A percentile compares a stretch with the other conserved stretches of the same genome.
Conservation (phyloP, 1,284 basidiomycete species). For the Takashimella tepidaria region DNA sequence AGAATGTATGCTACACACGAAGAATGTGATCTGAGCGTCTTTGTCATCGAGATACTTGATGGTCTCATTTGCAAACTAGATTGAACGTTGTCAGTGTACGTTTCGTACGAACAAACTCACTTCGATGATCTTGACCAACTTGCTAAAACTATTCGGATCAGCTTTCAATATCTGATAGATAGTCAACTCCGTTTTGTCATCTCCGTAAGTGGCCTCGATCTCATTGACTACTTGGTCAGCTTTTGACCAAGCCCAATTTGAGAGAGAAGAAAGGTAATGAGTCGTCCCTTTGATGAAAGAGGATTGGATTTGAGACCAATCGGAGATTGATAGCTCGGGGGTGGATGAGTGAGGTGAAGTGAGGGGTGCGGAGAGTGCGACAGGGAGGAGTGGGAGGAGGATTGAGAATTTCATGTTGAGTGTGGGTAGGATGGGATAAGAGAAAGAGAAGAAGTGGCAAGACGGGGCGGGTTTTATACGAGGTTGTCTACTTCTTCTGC, state of each 20-base stretch:
- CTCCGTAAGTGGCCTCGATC: slow-evolving; percentile 12
- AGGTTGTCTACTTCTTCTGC: too few species aligned
- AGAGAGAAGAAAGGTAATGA: slow-evolving; percentile 15
- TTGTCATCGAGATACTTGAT: slow-evolving; percentile 44
- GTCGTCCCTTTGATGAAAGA: slow-evolving; percentile 19
- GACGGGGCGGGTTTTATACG: not conserved
- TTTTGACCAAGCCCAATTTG: slow-evolving; percentile 27
- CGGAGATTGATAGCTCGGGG: slow-evolving; percentile 29
- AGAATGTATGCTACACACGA: slow-evolving; percentile 31
- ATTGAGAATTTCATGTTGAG: slow-evolving; percentile 8
- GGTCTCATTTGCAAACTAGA: slow-evolving; percentile 33
- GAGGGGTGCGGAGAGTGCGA: slow-evolving; percentile 12
- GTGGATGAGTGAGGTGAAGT: slow-evolving; percentile 6
- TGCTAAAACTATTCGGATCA: slow-evolving; percentile 42
- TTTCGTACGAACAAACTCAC: slow-evolving; percentile 17
- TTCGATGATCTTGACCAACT: slow-evolving; percentile 46
- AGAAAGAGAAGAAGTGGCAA: not conserved
- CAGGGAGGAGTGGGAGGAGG: slow-evolving; percentile 16
- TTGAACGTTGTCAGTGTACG: too few species aligned
- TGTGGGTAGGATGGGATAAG: not conserved
- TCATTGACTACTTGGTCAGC: slow-evolving; percentile 30
- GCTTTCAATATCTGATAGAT: slow-evolving; percentile 44
- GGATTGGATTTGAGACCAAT: slow-evolving; percentile 36
- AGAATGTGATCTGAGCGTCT: slow-evolving; percentile 45
- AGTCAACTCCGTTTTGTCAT: slow-evolving; percentile 33